These are phyloP conservation scores for Emergomyces orientalis DNA, from an alignment of 2,329 filamentous ascomycete species.

Conservation along the genomic window DNA sequence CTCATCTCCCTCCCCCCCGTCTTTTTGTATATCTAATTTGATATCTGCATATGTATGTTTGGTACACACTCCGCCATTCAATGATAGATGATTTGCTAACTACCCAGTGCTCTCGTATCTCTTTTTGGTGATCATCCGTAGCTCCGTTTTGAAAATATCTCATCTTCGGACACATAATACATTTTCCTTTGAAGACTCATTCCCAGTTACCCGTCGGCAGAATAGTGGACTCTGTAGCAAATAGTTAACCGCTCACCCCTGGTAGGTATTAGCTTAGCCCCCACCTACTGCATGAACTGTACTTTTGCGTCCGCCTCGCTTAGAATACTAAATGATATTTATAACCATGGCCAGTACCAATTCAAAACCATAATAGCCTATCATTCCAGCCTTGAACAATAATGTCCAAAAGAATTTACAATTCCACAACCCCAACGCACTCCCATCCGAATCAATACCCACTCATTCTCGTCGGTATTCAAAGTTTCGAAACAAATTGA, in stretches of 20 bases:
- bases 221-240: background rate
- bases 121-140: background rate
- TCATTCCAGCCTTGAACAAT: background rate
- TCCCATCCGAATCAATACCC: background rate
- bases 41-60: background rate
- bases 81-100: background rate
- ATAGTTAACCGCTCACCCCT: background rate
- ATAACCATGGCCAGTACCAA: background rate
- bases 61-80: background rate
- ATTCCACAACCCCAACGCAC: background rate
- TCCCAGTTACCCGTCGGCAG: background rate
- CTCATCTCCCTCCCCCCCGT: background rate
- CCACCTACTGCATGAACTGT: background rate
- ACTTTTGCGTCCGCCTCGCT: background rate
- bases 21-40: background rate
- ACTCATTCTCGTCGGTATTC: background rate
- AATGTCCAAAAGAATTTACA: background rate
- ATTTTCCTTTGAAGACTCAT: background rate
- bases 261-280: background rate
- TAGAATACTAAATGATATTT: background rate
- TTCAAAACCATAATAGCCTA: background rate
- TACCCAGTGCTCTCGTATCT: no score
- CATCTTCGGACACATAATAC: background rate
- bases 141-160: background rate
- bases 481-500: background rate